A percentile compares a stretch with the other conserved stretches of the same genome.
Evolutionary conservation across 768 basidiomycete genomes (phyloP).

Genomic region (Rhizopogon roseolus): DNA sequence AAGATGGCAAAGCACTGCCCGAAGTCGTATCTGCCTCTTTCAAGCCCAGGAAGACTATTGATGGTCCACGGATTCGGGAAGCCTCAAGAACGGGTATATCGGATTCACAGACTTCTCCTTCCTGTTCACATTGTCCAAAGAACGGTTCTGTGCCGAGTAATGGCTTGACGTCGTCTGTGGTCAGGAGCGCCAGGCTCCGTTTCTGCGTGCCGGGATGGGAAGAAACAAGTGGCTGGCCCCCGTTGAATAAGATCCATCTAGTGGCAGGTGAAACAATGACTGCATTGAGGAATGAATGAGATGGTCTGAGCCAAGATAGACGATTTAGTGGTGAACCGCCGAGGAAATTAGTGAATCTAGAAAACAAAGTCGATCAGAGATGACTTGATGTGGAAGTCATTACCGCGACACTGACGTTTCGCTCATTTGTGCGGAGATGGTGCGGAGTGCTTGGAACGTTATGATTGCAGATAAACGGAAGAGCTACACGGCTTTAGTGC

Average conservation of each 20-base stretch:
- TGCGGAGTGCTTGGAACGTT: slow-evolving; percentile 1
- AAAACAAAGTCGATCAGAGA: slow-evolving; percentile 1
- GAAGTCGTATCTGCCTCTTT: slow-evolving; percentile 49
- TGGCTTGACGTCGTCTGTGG: slow-evolving; percentile 55
- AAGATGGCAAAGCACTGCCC: slow-evolving; percentile 54
- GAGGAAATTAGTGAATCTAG: slow-evolving; percentile 45
- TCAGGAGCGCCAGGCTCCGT: slow-evolving; percentile 46
- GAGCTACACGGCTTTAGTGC: not conserved
- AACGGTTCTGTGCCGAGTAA: slow-evolving; percentile 65
- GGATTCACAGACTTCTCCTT: slow-evolving; percentile 23
- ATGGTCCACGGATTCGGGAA: slow-evolving; percentile 52
- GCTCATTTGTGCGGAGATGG: slow-evolving; percentile 19
- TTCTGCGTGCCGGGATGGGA: slow-evolving; percentile 27
- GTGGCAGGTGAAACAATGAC: slow-evolving; percentile 56
- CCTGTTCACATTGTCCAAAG: slow-evolving; percentile 63
- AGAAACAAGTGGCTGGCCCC: slow-evolving; percentile 61
- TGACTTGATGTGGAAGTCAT: not conserved
- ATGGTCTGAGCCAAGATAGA: slow-evolving; percentile 75
- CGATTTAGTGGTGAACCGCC: slow-evolving; percentile 73
- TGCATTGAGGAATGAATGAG: slow-evolving; percentile 70
- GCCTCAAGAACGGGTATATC: slow-evolving; percentile 41
- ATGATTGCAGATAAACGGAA: not conserved
- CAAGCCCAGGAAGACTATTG: slow-evolving; percentile 77
- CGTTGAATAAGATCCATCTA: slow-evolving; percentile 76
- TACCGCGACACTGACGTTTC: slow-evolving; percentile 22